Conservation (phyloP, 257 asterid genomes). For the Nicotiana otophora region DNA sequence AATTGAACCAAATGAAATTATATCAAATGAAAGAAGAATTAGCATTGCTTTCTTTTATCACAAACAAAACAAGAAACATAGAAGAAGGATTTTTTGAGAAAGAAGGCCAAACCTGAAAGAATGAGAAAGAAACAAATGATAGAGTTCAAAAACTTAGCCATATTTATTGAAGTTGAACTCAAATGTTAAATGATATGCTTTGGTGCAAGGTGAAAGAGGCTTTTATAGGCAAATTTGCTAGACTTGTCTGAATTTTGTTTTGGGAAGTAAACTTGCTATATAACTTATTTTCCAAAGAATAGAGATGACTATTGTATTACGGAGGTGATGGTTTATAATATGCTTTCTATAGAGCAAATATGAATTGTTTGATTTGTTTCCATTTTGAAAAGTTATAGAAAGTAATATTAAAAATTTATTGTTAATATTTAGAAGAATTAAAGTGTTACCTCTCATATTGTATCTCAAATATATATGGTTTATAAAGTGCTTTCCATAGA, state of each 20-base stretch:
- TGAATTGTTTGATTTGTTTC: background rate
- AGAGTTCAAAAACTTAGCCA: background rate
- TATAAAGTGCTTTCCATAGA: background rate
- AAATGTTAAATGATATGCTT: background rate
- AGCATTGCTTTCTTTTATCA: background rate
- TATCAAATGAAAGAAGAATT: background rate
- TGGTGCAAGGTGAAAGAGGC: background rate
- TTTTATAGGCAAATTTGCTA: background rate
- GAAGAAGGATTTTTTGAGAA: background rate
- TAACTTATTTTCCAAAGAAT: background rate
- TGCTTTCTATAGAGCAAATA: background rate
- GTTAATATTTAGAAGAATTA: background rate
- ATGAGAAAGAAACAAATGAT: background rate
- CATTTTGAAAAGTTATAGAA: background rate
- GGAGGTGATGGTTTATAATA: background rate
- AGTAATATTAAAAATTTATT: background rate
- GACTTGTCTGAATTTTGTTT: background rate
- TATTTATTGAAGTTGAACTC: background rate
- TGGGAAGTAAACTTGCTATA: background rate
- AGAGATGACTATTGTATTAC: background rate
- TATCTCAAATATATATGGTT: background rate
- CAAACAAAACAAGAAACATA: background rate
- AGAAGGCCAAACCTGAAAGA: conserved; percentile 26
- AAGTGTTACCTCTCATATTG: background rate
- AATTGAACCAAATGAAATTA: background rate